These are phyloP conservation scores for Lactarius hengduanensis DNA, from an alignment of 768 basidiomycete species.

Conservation along the genomic window DNA sequence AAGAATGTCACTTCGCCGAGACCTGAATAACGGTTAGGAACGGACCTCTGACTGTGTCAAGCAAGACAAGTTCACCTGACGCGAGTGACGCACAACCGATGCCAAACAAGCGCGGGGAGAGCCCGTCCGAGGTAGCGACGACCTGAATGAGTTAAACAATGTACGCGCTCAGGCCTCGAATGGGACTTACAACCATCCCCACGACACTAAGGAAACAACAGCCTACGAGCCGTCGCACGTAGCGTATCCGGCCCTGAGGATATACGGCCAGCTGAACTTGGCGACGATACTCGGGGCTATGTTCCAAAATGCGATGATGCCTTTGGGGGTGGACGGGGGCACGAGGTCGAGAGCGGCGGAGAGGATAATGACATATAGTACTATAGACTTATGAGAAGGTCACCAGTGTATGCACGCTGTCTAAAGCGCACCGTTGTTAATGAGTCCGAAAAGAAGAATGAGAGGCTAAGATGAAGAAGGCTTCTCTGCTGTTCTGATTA, in stretches of 20 bases:
- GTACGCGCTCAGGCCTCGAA: background rate
- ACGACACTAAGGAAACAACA: slow-evolving; percentile 73
- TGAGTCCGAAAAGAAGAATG: slow-evolving; percentile 89
- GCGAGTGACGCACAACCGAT: slow-evolving; percentile 25
- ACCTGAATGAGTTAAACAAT: slow-evolving; percentile 17
- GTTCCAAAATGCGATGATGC: slow-evolving; percentile 93
- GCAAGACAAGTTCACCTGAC: slow-evolving; percentile 10
- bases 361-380: slow-evolving; percentile 94
- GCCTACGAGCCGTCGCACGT: slow-evolving; percentile 66
- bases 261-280: slow-evolving; percentile 91
- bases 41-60: slow-evolving; percentile 10
- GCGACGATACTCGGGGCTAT: slow-evolving; percentile 85
- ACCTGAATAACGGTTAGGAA: slow-evolving; percentile 43
- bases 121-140: slow-evolving; percentile 24
- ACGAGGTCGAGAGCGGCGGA: slow-evolving; percentile 95
- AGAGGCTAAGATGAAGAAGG: slow-evolving; percentile 44
- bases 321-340: slow-evolving; percentile 88
- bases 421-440: slow-evolving; percentile 73
- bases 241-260: slow-evolving; percentile 84
- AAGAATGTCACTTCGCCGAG: slow-evolving; percentile 94
- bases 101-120: slow-evolving; percentile 25
- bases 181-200: slow-evolving; percentile 79
- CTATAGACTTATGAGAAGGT: slow-evolving; percentile 39
- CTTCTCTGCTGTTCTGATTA: slow-evolving; percentile 24
- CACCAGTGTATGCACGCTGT: background rate